These are phyloP conservation scores for Glarea lozoyensis DNA, from an alignment of 495 filamentous ascomycete genomes.

Conservation along the genomic window DNA sequence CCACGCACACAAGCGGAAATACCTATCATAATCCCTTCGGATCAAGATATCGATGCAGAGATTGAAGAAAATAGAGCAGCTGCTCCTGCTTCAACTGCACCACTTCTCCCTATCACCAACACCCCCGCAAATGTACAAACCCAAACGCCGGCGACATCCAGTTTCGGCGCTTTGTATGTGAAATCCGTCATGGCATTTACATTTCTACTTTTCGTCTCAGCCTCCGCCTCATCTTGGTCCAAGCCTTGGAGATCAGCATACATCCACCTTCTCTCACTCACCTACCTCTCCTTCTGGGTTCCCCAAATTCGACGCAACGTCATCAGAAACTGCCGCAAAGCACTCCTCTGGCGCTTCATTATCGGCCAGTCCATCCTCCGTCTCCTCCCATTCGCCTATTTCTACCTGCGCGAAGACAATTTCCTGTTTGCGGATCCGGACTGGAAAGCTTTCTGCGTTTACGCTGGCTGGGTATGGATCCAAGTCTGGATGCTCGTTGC, in stretches of 20 bases:
- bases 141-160: conserved; percentile 3
- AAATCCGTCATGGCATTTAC: conserved; percentile 70
- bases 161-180: conserved; percentile 67
- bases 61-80: conserved; percentile 39
- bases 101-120: conserved; percentile 17
- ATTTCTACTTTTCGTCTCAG: conserved; percentile 59
- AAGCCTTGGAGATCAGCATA: conserved; percentile 58
- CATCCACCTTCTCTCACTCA: conserved; percentile 53
- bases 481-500: conserved; percentile 69
- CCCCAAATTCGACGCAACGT: conserved; percentile 89
- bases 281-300: conserved; percentile 82
- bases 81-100: conserved; percentile 23
- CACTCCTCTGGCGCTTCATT: conserved; percentile 80
- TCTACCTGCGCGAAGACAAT: conserved; percentile 65
- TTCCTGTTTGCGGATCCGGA: conserved; percentile 72
- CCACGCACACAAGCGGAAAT: conserved; percentile 22
- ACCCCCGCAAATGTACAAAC: conserved; percentile 1
- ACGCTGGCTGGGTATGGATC: conserved; percentile 84
- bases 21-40: conserved; percentile 74
- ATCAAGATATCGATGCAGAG: conserved; percentile 65
- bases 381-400: conserved; percentile 70
- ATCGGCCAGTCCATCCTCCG: conserved; percentile 73
- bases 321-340: conserved; percentile 82
- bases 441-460: conserved; percentile 44
- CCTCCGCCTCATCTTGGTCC: conserved; percentile 63